Evolutionary conservation across 345 rosid genomes (phyloP).

Genomic region (Citrus cavaleriei): DNA sequence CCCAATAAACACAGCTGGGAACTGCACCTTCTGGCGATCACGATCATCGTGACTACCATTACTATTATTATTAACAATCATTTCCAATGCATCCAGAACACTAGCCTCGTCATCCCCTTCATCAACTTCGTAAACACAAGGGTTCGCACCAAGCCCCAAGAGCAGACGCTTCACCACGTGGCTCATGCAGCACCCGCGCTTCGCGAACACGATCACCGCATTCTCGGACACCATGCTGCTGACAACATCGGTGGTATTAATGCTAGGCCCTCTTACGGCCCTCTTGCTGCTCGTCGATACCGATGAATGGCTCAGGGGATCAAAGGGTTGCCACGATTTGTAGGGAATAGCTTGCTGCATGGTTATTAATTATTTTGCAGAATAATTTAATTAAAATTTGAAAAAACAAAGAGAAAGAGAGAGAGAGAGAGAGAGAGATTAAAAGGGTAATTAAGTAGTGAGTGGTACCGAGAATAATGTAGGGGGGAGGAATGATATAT

Average conservation of each 20-base stretch:
- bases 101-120: slow-evolving; percentile 49
- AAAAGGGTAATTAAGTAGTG: no score
- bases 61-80: slow-evolving; percentile 10
- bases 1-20: slow-evolving; percentile 86
- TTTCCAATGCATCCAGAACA: slow-evolving; percentile 35
- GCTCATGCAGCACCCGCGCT: slow-evolving; percentile 86
- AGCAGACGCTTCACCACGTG: slow-evolving; percentile 77
- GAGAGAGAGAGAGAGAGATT: no score
- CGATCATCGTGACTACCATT: neutral
- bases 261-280: no score
- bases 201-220: slow-evolving; percentile 74
- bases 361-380: neutral
- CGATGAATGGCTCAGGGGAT: neutral
- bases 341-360: slow-evolving; percentile 47
- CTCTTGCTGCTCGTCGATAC: no score
- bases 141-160: slow-evolving; percentile 78
- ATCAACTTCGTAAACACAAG: slow-evolving; percentile 64
- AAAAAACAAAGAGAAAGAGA: no score
- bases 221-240: slow-evolving; percentile 53
- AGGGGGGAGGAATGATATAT: neutral
- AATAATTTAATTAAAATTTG: no score
- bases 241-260: neutral
- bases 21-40: slow-evolving; percentile 29
- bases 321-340: slow-evolving; percentile 31
- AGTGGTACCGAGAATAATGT: neutral